Base-by-base conservation (phyloP, 1,139 yeast genomes). In the Taphrina confusa region DNA sequence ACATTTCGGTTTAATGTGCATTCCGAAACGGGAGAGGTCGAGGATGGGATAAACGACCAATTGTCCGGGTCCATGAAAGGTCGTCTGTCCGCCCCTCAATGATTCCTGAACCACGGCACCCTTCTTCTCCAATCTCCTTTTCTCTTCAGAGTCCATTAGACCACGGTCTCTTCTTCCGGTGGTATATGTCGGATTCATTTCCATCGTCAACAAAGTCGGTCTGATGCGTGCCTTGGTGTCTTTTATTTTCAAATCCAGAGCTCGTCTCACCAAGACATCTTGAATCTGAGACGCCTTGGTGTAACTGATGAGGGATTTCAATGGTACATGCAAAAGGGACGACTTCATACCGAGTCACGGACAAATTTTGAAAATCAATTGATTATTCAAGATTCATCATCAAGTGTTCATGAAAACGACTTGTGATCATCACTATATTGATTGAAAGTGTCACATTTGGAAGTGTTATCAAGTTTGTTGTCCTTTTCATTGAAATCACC, bases 41-140 rank as follows among this genome's bases (percentile, higher is more conserved):
- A 94, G 64, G 1, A 94, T 79, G 16, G 94, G 84, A 69, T 91
- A 94, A 1, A 89, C 83, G 2, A 91, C 96, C 47, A 90, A 72
- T 72, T 94, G 99, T 0, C 98, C 98, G 1, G 91, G 85, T 0
- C 97, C 97, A 74, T 94, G 99, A 79, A 89, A 94, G 0, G 98
- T 92, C 0, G 92, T 83, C 70, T 92, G 95, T 0, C 99, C 99
- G n/a, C 99, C 99, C 63, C 99, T 77, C 63, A 83, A 84, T 0
- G 94, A 80, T 68, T 88, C 95, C 27, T 84, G 80, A 39, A 72
- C 72, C 14, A 22, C 12, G 6, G 54, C 44, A 18, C 46, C 25
- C 16, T 23, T 18, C 3, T 25, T 33, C 27, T 20, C 23, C 3
- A 56, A 40, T 6, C 25, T 27, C 8, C 14, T 33, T 2, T 30